Base-by-base conservation (phyloP, 1,284 basidiomycete genomes). In the Lentinus polychrous region DNA sequence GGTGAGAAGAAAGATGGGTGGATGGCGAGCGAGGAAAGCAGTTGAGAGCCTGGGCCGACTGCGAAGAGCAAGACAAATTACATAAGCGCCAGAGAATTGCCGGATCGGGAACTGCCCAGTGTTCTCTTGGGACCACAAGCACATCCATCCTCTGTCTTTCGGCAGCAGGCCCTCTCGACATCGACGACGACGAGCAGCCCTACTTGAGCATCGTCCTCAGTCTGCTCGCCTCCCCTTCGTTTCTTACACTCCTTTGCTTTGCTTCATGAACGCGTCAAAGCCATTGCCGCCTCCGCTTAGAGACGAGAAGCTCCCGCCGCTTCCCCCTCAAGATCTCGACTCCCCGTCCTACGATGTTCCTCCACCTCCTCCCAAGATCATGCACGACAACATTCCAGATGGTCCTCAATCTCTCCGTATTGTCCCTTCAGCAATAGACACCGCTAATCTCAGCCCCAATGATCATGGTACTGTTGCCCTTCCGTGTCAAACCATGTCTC, bases 341-440 rank as follows among this genome's bases (percentile, higher is more conserved):
- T 52, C 53, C 46, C 27, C 48, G 18, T 45, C 45, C 24, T 31
- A 48, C 18, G 45, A 53, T 22, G 52, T 62, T 8, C 66, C 67
- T 3, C 64, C 62, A 4, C 68, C 65, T 8, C 67, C 70, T 27
- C 63, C 66, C 38, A 74, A 72, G 59, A 57, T 56, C 42, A 22
- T 51, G 14, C 58, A 54, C 32, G 50, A 58, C 44, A 17, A 32
- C 8, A 52, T 55, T 0, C 47, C 57, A 36, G 42, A 27, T 39
- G 24, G 47, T n/a, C 27, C 52, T 10, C 40, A 39, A 18, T 20
- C 51, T 24, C 44, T 48, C 40, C 48, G 52, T 43, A 51, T 55
- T 45, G 47, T 48, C 18, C 53, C 60, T 8, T 56, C 58, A 34
- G 62, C 63, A 32, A 65, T 65, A 45, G 61, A 66, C 48, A 57